Conservation (phyloP, 1,284 basidiomycete species). For the Cryptococcus maquisensis region DNA sequence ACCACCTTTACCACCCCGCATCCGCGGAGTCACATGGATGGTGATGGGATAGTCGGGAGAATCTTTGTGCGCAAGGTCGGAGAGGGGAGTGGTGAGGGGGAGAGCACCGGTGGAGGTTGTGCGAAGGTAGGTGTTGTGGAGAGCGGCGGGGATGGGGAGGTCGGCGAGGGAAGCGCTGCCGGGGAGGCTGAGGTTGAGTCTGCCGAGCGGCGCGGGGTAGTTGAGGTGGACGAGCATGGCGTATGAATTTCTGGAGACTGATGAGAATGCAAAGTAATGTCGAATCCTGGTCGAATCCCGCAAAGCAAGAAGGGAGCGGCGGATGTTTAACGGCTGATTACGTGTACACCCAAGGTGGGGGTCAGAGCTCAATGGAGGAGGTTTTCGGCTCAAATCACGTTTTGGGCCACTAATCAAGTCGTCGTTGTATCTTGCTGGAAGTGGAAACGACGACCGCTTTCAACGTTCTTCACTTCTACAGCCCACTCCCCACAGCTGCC, state of each 20-base stretch:
- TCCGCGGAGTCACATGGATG: slow-evolving; percentile 49
- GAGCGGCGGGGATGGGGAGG: slow-evolving; percentile 12
- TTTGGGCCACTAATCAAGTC: no score
- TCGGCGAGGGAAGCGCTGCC: slow-evolving; percentile 16
- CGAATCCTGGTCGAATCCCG: not conserved
- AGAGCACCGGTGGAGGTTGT: slow-evolving; percentile 28
- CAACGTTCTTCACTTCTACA: not conserved
- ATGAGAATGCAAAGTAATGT: not conserved
- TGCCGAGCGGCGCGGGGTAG: slow-evolving; percentile 36
- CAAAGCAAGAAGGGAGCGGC: not conserved
- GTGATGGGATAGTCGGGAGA: slow-evolving; percentile 25
- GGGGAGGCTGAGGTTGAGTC: slow-evolving; percentile 19
- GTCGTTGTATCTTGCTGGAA: not conserved
- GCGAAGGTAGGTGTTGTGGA: slow-evolving; percentile 30
- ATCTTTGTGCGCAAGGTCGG: slow-evolving; percentile 11
- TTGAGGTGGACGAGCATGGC: slow-evolving; percentile 28
- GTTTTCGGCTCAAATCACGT: no score
- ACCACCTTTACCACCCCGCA: slow-evolving; percentile 91
- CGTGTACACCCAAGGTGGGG: no score
- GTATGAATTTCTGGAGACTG: not conserved
- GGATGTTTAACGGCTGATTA: not conserved
- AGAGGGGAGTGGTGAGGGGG: slow-evolving; percentile 13
- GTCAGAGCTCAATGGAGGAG: no score
- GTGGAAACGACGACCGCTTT: no score
- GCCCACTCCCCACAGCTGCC: not conserved